These are phyloP conservation scores for Boletus tylopilopsis DNA, from an alignment of 768 basidiomycete genomes.

Conservation along the genomic window DNA sequence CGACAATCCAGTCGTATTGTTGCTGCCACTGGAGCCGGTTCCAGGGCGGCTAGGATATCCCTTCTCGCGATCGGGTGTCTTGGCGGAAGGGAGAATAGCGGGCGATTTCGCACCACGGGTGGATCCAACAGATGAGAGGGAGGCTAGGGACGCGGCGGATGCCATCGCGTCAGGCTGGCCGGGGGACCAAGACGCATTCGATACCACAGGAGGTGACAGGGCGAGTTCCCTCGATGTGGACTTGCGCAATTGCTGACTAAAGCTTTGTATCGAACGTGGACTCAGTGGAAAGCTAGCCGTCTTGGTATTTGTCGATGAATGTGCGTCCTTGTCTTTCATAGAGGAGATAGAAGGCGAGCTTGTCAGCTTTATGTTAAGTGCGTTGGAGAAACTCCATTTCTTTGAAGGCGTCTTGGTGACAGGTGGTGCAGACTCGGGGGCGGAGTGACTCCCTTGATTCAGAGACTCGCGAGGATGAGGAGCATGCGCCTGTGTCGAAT, in stretches of 20 bases:
- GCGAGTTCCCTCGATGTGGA: slow-evolving; percentile 65
- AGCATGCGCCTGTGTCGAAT: slow-evolving; percentile 22
- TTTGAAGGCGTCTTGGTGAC: slow-evolving; percentile 81
- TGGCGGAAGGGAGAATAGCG: slow-evolving; percentile 39
- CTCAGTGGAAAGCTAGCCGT: slow-evolving; percentile 60
- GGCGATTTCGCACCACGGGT: slow-evolving; percentile 47
- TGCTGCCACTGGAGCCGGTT: slow-evolving; percentile 75
- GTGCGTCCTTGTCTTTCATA: slow-evolving; percentile 40
- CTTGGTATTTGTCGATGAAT: slow-evolving; percentile 33
- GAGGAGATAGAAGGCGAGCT: slow-evolving; percentile 62
- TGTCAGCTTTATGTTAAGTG: slow-evolving; percentile 70
- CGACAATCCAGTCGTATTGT: slow-evolving; percentile 54
- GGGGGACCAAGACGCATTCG: slow-evolving; percentile 60
- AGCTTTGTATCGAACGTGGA: slow-evolving; percentile 58
- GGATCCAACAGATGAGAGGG: slow-evolving; percentile 71
- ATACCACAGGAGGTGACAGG: slow-evolving; percentile 38
- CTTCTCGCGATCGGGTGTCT: slow-evolving; percentile 60
- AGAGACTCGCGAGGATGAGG: slow-evolving; percentile 39
- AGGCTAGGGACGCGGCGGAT: slow-evolving; percentile 73
- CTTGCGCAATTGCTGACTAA: slow-evolving; percentile 65
- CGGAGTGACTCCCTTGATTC: slow-evolving; percentile 35
- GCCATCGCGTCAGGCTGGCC: slow-evolving; percentile 73
- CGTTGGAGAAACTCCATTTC: slow-evolving; percentile 94
- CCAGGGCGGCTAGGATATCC: slow-evolving; percentile 60
- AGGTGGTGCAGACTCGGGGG: slow-evolving; percentile 42